phyloP scores from a whole-genome alignment of 2,329 filamentous ascomycete species.

The Sphaceloma murrayae region DNA sequence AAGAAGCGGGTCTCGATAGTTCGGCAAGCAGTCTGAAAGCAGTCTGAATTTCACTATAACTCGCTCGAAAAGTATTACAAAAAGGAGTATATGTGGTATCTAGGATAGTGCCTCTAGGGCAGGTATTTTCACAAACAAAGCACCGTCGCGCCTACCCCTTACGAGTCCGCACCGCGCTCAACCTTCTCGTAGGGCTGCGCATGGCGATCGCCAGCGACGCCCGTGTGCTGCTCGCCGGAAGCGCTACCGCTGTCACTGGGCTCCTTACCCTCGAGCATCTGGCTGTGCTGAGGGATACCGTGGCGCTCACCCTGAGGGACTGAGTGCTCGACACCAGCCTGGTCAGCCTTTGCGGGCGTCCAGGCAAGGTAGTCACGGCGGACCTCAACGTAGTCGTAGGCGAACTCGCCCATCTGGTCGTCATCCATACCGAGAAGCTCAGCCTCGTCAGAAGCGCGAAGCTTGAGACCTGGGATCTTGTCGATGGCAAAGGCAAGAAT shows the following conservation, averaged over 20 bases:
- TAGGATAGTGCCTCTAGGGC: conserved; percentile 6
- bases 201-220: conserved; percentile 44
- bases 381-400: conserved; percentile 84
- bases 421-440: conserved; percentile 84
- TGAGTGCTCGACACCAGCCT: conserved; percentile 47
- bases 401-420: conserved; percentile 82
- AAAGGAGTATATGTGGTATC: conserved; percentile 14
- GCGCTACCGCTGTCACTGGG: conserved; percentile 35
- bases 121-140: conserved; percentile 16
- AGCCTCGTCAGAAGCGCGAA: conserved; percentile 70
- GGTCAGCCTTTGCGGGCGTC: conserved; percentile 65
- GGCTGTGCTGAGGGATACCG: conserved; percentile 60
- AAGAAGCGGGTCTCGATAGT: neutral
- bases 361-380: conserved; percentile 80
- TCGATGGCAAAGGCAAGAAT: conserved; percentile 67
- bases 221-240: conserved; percentile 38
- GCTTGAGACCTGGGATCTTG: conserved; percentile 64
- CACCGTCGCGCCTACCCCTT: neutral
- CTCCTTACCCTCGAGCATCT: conserved; percentile 52
- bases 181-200: conserved; percentile 41
- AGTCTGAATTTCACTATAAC: too few relatives aligned
- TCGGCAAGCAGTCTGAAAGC: neutral
- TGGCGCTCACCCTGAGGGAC: conserved; percentile 58
- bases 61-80: conserved; percentile 10
- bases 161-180: conserved; percentile 21